Percentiles rank a stretch among this genome's conserved stretches.
Conservation (phyloP, 23 red algal genomes). For the Agarophyton chilense region DNA sequence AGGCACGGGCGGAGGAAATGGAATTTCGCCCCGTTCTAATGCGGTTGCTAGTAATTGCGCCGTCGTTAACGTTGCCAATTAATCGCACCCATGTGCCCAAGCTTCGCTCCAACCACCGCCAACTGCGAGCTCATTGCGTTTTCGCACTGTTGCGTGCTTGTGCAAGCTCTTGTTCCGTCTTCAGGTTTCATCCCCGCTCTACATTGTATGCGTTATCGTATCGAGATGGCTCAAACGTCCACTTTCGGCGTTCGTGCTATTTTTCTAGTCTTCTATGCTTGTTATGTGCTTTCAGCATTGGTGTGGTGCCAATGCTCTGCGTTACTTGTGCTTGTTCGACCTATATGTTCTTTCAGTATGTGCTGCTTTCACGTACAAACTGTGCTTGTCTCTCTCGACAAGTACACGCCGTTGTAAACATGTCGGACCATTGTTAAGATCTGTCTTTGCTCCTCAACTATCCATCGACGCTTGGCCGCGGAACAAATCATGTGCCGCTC, state of each 20-base stretch:
- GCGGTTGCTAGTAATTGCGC: no score
- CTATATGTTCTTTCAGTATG: neutral
- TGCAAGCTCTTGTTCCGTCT: neutral
- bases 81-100: neutral
- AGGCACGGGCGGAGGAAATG: neutral
- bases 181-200: slow-evolving; percentile 7
- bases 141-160: neutral
- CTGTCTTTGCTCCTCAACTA: neutral
- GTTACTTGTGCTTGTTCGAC: neutral
- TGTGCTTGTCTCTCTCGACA: neutral
- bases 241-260: slow-evolving; percentile 15
- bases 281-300: neutral
- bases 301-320: neutral
- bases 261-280: neutral
- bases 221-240: slow-evolving; percentile 36
- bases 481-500: no score
- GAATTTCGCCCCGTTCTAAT: no score
- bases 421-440: slow-evolving; percentile 15
- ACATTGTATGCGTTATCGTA: slow-evolving; percentile 8
- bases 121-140: neutral
- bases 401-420: neutral
- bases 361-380: neutral
- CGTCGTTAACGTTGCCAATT: neutral
- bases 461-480: neutral
- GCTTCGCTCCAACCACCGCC: neutral